Evolutionary conservation across 257 asterid species (phyloP).

Genomic region (Verbascum thapsus): DNA sequence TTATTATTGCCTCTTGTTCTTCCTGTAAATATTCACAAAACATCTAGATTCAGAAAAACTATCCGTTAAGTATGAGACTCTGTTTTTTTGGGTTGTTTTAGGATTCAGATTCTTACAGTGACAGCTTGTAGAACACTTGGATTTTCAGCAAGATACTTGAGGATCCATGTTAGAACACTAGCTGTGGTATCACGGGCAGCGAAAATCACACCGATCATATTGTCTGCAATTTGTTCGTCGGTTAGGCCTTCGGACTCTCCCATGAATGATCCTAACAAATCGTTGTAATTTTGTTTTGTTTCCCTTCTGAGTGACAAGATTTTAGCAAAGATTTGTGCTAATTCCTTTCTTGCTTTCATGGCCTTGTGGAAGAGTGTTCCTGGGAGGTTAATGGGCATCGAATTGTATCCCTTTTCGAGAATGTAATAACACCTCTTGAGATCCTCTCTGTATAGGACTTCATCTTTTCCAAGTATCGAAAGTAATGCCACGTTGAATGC

Average conservation of each 20-base stretch:
- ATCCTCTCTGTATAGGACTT: conserved; percentile 63
- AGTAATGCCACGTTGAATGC: conserved; percentile 81
- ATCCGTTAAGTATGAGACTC: background rate
- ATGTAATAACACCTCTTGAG: conserved; percentile 67
- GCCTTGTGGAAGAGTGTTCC: conserved; percentile 76
- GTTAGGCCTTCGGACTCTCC: conserved; percentile 57
- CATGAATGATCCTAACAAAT: conserved; percentile 73
- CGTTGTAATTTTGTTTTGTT: conserved; percentile 41
- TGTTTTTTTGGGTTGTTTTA: background rate
- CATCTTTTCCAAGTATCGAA: conserved; percentile 74
- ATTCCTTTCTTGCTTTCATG: conserved; percentile 70
- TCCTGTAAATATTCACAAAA: conserved; percentile 43
- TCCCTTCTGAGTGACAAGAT: conserved; percentile 50
- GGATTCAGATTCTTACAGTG: conserved; percentile 51
- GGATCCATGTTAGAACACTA: conserved; percentile 73
- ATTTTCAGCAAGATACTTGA: conserved; percentile 76
- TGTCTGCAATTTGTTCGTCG: conserved; percentile 75
- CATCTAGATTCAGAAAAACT: background rate
- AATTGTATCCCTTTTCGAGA: conserved; percentile 77
- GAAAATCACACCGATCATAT: conserved; percentile 70
- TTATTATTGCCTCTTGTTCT: conserved; percentile 67
- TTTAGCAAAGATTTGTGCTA: conserved; percentile 56
- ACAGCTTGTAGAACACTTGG: conserved; percentile 68
- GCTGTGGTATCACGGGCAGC: conserved; percentile 87
- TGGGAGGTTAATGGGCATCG: conserved; percentile 69